Conservation (phyloP, 345 rosid species). For the Hirschfeldia incana region DNA sequence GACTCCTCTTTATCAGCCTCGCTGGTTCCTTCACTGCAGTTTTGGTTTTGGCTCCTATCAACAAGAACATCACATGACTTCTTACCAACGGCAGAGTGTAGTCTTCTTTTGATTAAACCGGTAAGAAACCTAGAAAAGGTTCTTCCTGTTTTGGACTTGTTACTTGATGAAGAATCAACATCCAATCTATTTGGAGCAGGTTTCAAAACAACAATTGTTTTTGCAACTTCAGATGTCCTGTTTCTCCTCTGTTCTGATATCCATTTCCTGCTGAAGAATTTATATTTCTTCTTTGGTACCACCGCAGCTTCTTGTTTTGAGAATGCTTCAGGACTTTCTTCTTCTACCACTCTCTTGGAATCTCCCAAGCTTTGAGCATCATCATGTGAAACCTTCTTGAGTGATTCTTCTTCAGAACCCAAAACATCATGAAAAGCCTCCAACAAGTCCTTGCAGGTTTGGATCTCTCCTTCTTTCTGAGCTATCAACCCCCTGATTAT, state of each 20-base stretch:
- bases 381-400: slow-evolving; percentile 56
- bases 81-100: slow-evolving; percentile 48
- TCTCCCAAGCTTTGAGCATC: slow-evolving; percentile 38
- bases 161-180: slow-evolving; percentile 35
- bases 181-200: slow-evolving; percentile 46
- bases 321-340: neutral
- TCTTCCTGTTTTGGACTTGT: slow-evolving; percentile 62
- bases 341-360: slow-evolving; percentile 4
- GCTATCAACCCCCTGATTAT: slow-evolving; percentile 61
- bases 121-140: slow-evolving; percentile 45
- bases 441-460: slow-evolving; percentile 59
- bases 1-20: slow-evolving; percentile 34
- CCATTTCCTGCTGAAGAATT: slow-evolving; percentile 51
- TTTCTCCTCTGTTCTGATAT: slow-evolving; percentile 46
- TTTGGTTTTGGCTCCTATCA: slow-evolving; percentile 29
- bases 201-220: slow-evolving; percentile 54
- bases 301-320: slow-evolving; percentile 17
- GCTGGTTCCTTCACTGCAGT: neutral
- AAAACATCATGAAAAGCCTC: slow-evolving; percentile 78
- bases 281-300: slow-evolving; percentile 31
- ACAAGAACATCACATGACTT: slow-evolving; percentile 50
- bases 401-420: slow-evolving; percentile 68
- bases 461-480: slow-evolving; percentile 52
- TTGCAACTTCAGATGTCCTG: slow-evolving; percentile 51
- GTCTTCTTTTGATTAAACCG: slow-evolving; percentile 46